Evolutionary conservation across 768 basidiomycete species (phyloP), one percentile per base, ranked within the genome.

Genomic region (Collybiopsis luxurians): DNA sequence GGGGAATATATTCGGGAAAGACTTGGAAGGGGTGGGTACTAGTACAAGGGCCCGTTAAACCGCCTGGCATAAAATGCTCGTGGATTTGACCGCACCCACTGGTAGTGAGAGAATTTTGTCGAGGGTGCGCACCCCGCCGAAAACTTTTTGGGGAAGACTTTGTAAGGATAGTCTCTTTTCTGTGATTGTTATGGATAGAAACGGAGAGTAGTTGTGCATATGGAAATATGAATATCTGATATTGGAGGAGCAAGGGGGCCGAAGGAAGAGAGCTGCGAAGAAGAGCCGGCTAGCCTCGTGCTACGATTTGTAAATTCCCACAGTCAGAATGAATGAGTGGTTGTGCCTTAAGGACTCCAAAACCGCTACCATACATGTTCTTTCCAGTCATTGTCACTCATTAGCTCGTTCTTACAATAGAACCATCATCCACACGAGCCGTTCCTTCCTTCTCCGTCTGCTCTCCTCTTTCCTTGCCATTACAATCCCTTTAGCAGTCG

Each of bases 1-100:
- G 36, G 50, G 50, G 50, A 51, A 39, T 36, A 51, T 39, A n/a
- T 39, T 51, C 50, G 50, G 50, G 36, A 51, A 51, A 51, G 50
- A 39, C 31, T 24, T 38, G 36, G 50, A 39, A 38, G 31, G n/a
- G 48, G 28, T 34, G 23, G 50, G n/a, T 34, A 6, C 31, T n/a
- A n/a, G n/a, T n/a, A n/a, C n/a, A n/a, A 34, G 48, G 31, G 5
- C 11, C 45, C 45, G 26, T 28, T 27, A 11, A 27, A n/a, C 45
- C 26, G 45, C 45, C 31, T 49, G 31, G 34, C 31, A 51, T 12
- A 51, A 51, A 36, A 24, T 23, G 50, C 50, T 36, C 36, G 19
- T 50, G 49, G 27, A 30, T 48, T 23, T 24, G 30, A 30, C 48
- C 23, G 24, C 23, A 34, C 11, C 21, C n/a, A 17, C 9, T 28